Base-by-base conservation (phyloP, 2,329 filamentous ascomycete species). In the Fusarium sp. region DNA sequence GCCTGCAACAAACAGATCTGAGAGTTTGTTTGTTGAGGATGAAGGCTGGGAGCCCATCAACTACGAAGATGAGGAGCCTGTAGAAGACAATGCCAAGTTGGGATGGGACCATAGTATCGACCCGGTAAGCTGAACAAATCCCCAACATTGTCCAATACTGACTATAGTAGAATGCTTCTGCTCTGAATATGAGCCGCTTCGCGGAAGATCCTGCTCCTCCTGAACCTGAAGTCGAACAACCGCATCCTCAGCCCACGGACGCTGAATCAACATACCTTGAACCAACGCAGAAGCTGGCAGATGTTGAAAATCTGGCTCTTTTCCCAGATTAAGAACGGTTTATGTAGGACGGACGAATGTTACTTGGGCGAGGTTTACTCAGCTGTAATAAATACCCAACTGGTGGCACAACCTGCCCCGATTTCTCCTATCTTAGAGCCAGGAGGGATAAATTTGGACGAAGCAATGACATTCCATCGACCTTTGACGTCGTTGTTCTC, bases 381-480 rank as follows among this genome's bases (percentile, higher is more conserved):
- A 49, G 71, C 54, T 62, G 70, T 73, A 62, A 74, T 73, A 51
- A 61, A 67, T 23, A 96, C 82, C 90, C 93, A 97, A 76, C 90
- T 96, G 19, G 94, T 97, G 44, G 94, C 94, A 80, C 93, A 97
- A 2, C 94, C 94, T n/a, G 92, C 93, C 23, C 90, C 92, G 49
- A 97, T 84, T 49, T 80, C 81, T 67, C 83, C 79, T 56, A 93
- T 87, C 20, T 80, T 80, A 56, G 81, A 82, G 11, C 78, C 81
- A 6, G 83, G 76, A 17, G 84, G 83, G 39, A 89, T 79, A 73
- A 84, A 83, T 67, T 83, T 84, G 52, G 82, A 81, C 45, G 88
- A 85, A 22, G 85, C 84, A 74, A 96, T 86, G 60, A 87, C 80
- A 75, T 90, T 94, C 83, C 86, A 92, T 62, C 83, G 83, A 11